Base-by-base conservation (phyloP, 305 asterid species). In the Rubia peregrina region DNA sequence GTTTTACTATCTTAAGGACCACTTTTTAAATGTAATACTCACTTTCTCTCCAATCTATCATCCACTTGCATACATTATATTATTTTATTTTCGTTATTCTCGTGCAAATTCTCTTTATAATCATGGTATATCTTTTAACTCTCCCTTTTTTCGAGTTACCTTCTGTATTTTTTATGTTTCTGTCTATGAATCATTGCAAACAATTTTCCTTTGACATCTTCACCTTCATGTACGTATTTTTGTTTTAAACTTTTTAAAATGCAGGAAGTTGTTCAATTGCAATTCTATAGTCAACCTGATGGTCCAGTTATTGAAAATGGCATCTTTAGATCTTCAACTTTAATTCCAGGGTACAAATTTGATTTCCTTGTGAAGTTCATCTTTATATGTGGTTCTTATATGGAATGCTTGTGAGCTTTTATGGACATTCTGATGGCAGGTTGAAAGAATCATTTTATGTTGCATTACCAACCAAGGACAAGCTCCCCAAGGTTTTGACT, bases 231-330 rank as follows among this genome's bases (percentile, higher is more conserved):
- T 64, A 51, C 33, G 65, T 49, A 68, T 64, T 65, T 46, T 24
- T 21, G 14, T 14, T 48, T 48, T 3, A 12, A 6, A 11, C 13
- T 46, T 46, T 51, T 17, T 6, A 16, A 5, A 71, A 49, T 72
- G 56, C 73, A 94, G 98, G 98, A 94, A 57, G 78, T 80, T 49
- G 66, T 94, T 67, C 85, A 78, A 68, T 82, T 94, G 86, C 90
- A 89, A 84, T 94, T 94, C 78, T 91, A 87, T 81, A 12, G 87
- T 70, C 93, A 88, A 81, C 99, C 99, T 75, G 99, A 94, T 87
- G 98, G 98, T 77, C 97, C 97, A 6, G 80, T 91, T 70, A 85
- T 69, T 64, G 98, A 93, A 44, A 82, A 80, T 73, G 76, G 91
- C 75, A 84, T 82, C 84, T 91, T 94, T 76, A 86, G 74, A 69